Percentiles rank a stretch among this genome's conserved stretches.
phyloP scores from a whole-genome alignment of 371 early-diverging fungal species.

The Conidiobolus incongruus region DNA sequence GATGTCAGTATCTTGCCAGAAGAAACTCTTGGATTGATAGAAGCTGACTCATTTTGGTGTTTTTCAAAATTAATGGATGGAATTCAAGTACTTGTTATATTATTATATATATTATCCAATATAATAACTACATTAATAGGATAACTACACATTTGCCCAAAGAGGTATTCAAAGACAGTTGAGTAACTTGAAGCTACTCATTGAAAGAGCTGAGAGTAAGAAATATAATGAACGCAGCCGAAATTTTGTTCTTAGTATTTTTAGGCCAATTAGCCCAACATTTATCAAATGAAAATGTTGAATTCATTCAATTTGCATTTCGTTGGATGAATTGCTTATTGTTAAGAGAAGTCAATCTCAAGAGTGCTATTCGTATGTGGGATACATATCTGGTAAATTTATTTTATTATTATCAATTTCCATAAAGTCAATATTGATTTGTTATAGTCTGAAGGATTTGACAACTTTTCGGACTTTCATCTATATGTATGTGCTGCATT shows the following conservation, averaged over 20 bases:
- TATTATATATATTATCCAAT: too few species aligned
- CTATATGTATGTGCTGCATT: conserved; percentile 95
- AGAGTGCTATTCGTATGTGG: conserved; percentile 87
- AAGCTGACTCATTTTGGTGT: conserved; percentile 93
- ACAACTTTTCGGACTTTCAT: conserved; percentile 87
- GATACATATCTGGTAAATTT: conserved; percentile 71
- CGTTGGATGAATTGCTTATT: conserved; percentile 98
- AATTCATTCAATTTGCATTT: conserved; percentile 96
- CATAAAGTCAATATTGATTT: not conserved
- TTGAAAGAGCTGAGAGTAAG: conserved; percentile 70
- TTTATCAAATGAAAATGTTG: conserved; percentile 65
- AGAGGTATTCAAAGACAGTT: conserved; percentile 91
- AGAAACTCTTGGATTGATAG: conserved; percentile 40
- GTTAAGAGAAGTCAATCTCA: conserved; percentile 82
- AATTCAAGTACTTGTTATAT: conserved; percentile 37
- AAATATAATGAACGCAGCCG: not conserved
- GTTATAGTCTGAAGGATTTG: conserved; percentile 52
- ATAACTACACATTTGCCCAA: conserved; percentile 86
- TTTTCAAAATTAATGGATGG: conserved; percentile 84
- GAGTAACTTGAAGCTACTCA: conserved; percentile 60
- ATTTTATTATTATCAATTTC: not conserved
- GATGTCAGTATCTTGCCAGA: conserved; percentile 29
- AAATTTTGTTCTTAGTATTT: not conserved
- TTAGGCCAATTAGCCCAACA: conserved; percentile 55
- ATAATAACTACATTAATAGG: conserved; percentile 3